Evolutionary conservation across 2,329 filamentous ascomycete species (phyloP).

Genomic region (Cephalotrichum gorgonifer): DNA sequence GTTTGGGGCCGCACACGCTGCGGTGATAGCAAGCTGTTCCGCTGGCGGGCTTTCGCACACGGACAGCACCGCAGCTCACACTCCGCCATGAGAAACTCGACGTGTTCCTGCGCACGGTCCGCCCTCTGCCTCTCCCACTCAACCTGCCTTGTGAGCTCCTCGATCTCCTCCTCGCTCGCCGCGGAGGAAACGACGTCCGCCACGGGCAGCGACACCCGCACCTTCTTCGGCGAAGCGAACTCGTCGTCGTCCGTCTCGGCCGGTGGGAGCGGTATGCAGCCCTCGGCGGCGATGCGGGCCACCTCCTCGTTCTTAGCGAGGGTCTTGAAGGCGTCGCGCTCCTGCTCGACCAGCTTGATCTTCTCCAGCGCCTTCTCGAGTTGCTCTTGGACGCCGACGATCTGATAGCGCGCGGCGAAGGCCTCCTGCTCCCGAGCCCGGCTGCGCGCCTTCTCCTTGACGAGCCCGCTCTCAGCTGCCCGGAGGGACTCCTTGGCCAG

Average conservation of each 20-base stretch:
- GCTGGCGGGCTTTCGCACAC: conserved; percentile 34
- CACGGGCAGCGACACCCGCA: conserved; percentile 33
- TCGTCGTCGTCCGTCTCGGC: conserved; percentile 45
- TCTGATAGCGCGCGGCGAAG: conserved; percentile 55
- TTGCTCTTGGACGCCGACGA: conserved; percentile 56
- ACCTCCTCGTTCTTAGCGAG: conserved; percentile 65
- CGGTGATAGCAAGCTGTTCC: conserved; percentile 19
- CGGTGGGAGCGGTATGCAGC: conserved; percentile 54
- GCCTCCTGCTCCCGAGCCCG: conserved; percentile 57
- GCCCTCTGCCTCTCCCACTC: conserved; percentile 54
- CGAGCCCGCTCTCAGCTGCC: conserved; percentile 46
- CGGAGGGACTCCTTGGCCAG: conserved; percentile 43
- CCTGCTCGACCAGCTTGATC: conserved; percentile 57
- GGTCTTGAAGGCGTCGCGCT: conserved; percentile 64
- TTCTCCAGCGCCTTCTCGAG: conserved; percentile 52
- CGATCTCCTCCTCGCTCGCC: conserved; percentile 46
- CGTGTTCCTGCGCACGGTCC: conserved; percentile 58
- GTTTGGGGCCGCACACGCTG: conserved; percentile 24
- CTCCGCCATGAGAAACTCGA: conserved; percentile 68
- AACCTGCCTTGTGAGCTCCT: conserved; percentile 41
- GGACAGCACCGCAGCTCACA: conserved; percentile 59
- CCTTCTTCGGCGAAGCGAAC: conserved; percentile 50
- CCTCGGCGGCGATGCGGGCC: conserved; percentile 61
- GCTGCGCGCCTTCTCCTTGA: conserved; percentile 52
- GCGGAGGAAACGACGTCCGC: conserved; percentile 44